These are phyloP conservation scores for Eragrostis tef DNA, from an alignment of 202 grass and related monocot genomes.

Conservation along the genomic window DNA sequence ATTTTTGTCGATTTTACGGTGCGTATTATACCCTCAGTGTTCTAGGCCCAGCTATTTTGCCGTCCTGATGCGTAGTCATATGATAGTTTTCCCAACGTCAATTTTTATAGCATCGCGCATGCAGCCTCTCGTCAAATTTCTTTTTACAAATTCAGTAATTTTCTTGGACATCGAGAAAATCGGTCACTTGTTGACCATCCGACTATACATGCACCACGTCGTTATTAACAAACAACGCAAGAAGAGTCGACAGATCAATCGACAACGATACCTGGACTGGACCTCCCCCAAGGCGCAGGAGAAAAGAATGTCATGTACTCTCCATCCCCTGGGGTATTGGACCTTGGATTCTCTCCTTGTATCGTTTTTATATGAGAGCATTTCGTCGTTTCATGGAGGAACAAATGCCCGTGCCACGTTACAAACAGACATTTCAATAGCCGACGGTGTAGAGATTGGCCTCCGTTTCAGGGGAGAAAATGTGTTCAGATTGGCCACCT, in stretches of 20 bases:
- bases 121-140: neutral
- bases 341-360: constrained; percentile 43
- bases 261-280: constrained; percentile 5
- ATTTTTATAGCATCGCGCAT: neutral
- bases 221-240: neutral
- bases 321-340: neutral
- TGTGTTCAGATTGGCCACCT: neutral
- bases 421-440: constrained; percentile 29
- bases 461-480: neutral
- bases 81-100: neutral
- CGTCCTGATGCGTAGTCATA: neutral
- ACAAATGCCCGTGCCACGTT: constrained; percentile 27
- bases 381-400: constrained; percentile 41
- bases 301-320: constrained; percentile 16
- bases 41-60: neutral
- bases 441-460: neutral
- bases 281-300: neutral
- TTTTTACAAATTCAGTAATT: neutral
- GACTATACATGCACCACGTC: neutral
- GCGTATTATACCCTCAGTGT: no score
- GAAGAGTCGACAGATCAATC: constrained; percentile 1
- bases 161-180: neutral
- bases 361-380: neutral
- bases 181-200: neutral
- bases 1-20: no score